These are phyloP conservation scores for Luzula sylvatica DNA, from an alignment of 176 grass and related monocot species.

Conservation along the genomic window DNA sequence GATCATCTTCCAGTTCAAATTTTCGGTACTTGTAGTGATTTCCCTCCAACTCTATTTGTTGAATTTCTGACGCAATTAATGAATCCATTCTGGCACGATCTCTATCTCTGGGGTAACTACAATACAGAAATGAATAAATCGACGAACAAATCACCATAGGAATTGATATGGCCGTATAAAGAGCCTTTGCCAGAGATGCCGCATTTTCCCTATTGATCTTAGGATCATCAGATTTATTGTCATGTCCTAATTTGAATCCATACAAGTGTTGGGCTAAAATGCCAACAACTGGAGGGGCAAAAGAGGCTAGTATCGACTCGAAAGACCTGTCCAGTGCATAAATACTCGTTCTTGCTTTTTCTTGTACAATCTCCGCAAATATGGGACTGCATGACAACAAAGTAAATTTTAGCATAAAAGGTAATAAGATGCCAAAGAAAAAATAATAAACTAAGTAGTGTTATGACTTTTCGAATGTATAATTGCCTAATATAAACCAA, in stretches of 20 bases:
- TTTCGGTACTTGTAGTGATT: neutral
- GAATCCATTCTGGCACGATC: slow-evolving; percentile 21
- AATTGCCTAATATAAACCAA: no score
- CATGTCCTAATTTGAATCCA: slow-evolving; percentile 14
- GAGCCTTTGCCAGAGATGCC: slow-evolving; percentile 32
- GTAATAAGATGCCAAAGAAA: neutral
- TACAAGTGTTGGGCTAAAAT: slow-evolving; percentile 26
- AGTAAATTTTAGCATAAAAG: neutral
- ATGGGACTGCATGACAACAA: slow-evolving; percentile 31
- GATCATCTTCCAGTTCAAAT: neutral
- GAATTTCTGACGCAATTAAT: slow-evolving; percentile 25
- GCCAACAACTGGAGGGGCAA: slow-evolving; percentile 35
- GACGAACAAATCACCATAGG: slow-evolving; percentile 50
- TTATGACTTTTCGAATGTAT: no score
- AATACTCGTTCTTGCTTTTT: slow-evolving; percentile 51
- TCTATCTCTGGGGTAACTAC: slow-evolving; percentile 45
- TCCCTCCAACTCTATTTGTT: neutral
- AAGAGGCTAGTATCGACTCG: slow-evolving; percentile 54
- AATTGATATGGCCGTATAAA: slow-evolving; percentile 47
- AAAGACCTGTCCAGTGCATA: slow-evolving; percentile 66
- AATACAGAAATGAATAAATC: slow-evolving; percentile 47
- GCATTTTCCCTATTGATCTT: slow-evolving; percentile 32
- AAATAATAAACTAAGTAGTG: no score
- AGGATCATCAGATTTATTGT: slow-evolving; percentile 2
- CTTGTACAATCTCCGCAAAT: slow-evolving; percentile 58